Evolutionary conservation across 345 rosid genomes (phyloP).

Genomic region (Carallia brachiata): DNA sequence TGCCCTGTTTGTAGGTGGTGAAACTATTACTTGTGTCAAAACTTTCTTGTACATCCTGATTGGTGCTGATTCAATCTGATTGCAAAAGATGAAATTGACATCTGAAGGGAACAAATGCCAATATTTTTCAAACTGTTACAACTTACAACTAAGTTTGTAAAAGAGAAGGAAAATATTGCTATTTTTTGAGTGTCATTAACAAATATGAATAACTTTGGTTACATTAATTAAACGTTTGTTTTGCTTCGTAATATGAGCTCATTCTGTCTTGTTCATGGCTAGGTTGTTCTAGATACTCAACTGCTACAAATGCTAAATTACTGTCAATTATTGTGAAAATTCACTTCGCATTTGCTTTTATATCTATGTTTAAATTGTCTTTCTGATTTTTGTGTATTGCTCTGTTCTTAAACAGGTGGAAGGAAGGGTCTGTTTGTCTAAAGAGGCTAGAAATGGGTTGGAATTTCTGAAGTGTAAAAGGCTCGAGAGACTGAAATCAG

Average conservation of each 20-base stretch:
- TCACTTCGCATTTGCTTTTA: not conserved
- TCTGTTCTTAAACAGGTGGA: constrained; percentile 64
- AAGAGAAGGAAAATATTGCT: not conserved
- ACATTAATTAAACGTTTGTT: not conserved
- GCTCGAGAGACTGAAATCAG: constrained; percentile 72
- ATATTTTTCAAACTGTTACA: no score
- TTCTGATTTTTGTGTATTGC: not conserved
- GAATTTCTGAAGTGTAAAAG: constrained; percentile 81
- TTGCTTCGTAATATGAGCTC: not conserved
- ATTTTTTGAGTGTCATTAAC: not conserved
- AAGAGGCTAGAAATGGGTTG: constrained; percentile 66
- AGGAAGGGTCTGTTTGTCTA: constrained; percentile 73
- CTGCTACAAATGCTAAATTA: not conserved
- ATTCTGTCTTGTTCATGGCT: not conserved
- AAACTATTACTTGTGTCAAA: no score
- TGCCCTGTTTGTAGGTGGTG: no score
- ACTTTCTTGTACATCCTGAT: no score
- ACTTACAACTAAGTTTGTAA: not conserved
- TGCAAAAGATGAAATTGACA: no score
- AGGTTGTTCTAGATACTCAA: not conserved
- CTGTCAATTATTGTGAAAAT: not conserved
- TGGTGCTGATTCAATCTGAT: no score
- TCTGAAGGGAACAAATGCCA: no score
- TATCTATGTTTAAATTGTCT: not conserved
- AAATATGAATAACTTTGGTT: not conserved